phyloP scores from a whole-genome alignment of 164 flowering plant species.

The Kalanchoe fedtschenkoi region DNA sequence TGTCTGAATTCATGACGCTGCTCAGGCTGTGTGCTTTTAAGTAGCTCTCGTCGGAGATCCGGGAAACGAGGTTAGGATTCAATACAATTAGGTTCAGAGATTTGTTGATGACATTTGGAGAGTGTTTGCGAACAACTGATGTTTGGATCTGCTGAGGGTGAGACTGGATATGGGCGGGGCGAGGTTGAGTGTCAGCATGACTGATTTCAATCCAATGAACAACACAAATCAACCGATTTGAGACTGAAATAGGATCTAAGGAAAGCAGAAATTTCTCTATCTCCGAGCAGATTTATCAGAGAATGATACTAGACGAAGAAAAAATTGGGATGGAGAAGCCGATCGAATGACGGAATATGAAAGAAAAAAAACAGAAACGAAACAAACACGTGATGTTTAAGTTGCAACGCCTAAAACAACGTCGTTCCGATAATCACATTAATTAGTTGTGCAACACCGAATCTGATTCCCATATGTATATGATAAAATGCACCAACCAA shows the following conservation, averaged over 20 bases:
- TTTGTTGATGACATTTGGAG: conserved; percentile 15
- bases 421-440: too few species aligned
- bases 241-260: neutral
- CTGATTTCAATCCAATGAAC: neutral
- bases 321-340: too few species aligned
- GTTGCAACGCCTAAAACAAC: too few species aligned
- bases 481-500: too few species aligned
- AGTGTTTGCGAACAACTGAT: conserved; percentile 17
- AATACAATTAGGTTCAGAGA: neutral
- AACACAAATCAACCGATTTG: neutral
- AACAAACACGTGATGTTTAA: too few species aligned
- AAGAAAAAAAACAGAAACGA: too few species aligned
- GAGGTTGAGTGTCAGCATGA: conserved; percentile 31
- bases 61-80: conserved; percentile 1
- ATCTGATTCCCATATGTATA: too few species aligned
- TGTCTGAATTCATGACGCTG: conserved; percentile 11
- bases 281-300: neutral
- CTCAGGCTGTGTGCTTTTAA: conserved; percentile 5
- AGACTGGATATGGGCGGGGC: conserved; percentile 17
- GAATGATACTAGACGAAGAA: too few species aligned
- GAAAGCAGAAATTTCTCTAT: neutral
- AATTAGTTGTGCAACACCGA: too few species aligned
- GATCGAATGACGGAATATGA: too few species aligned
- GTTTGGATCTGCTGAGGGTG: conserved; percentile 22
- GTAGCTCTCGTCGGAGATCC: neutral